A percentile compares a stretch with the other conserved stretches of the same genome.
phyloP scores from a whole-genome alignment of 805 yeast species.

The Vanderwaltozyma verrucispora region DNA sequence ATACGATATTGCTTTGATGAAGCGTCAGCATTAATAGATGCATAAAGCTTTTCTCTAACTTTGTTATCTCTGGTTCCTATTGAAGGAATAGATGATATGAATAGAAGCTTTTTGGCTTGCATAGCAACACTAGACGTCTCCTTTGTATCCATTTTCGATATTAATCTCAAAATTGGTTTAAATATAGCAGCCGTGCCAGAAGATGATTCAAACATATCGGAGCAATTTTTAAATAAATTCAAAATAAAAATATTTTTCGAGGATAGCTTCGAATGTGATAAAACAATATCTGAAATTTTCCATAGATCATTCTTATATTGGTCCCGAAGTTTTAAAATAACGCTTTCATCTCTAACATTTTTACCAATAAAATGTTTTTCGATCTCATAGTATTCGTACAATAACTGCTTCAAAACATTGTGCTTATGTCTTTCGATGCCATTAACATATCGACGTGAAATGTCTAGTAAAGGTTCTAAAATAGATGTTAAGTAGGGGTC shows the following conservation, averaged over 20 bases:
- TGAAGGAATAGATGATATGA: slow-evolving; percentile 94
- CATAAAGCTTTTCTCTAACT: slow-evolving; percentile 84
- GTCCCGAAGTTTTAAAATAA: slow-evolving; percentile 76
- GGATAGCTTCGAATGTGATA: slow-evolving; percentile 88
- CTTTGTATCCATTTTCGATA: slow-evolving; percentile 47
- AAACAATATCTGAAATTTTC: slow-evolving; percentile 58
- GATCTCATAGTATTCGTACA: slow-evolving; percentile 62
- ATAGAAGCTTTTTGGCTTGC: slow-evolving; percentile 90
- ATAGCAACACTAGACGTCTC: slow-evolving; percentile 86
- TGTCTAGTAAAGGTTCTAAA: slow-evolving; percentile 61
- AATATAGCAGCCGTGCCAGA: slow-evolving; percentile 29
- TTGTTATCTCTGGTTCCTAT: slow-evolving; percentile 93
- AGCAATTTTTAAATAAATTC: slow-evolving; percentile 75
- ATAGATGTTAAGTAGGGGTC: slow-evolving; percentile 48
- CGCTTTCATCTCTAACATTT: slow-evolving; percentile 76
- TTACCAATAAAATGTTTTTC: slow-evolving; percentile 73
- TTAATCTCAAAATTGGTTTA: too few species aligned
- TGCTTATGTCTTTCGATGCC: slow-evolving; percentile 83
- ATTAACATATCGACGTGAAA: slow-evolving; percentile 56
- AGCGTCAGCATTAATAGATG: slow-evolving; percentile 84
- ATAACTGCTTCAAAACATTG: slow-evolving; percentile 54
- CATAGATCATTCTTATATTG: slow-evolving; percentile 65
- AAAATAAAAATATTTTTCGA: slow-evolving; percentile 83
- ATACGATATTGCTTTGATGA: slow-evolving; percentile 80
- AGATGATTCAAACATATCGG: slow-evolving; percentile 61